Evolutionary conservation across 192 early-diverging fungal genomes (phyloP), one percentile per base, ranked within the genome.

Genomic region (Chytriomyces hyalinus): DNA sequence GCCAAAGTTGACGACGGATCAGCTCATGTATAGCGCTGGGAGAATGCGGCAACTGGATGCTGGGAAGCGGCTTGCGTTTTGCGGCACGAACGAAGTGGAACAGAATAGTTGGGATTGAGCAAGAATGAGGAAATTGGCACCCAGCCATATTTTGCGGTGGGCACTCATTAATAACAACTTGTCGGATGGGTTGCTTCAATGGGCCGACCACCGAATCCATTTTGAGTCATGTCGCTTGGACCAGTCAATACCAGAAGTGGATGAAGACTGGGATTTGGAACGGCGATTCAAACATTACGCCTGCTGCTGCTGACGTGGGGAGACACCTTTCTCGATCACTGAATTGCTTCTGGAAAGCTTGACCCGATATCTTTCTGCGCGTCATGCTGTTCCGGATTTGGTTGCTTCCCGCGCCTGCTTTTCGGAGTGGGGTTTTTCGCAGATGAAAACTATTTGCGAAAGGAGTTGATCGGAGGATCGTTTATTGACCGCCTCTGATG

Each of bases 1-100:
- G 10, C 57, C 57, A 20, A 8, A n/a, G 53, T 26, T 62, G 9
- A 61, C 3, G 24, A 72, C 65, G 24, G 70, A 61, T 61, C 65
- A 72, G 4, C 53, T 77, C 75, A 77, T 77, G 70, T 47, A 73
- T 3, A 73, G 70, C 11, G 76, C 70, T 17, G 76, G 50, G 26
- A 70, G 76, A 75, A 60, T 66, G 76, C 11, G 67, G 63, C 45
- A 51, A 44, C 70, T 77, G 7, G 67, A 51, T 65, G 17, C 17
- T 45, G 51, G 26, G 2, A 3, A 72, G 47, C 61, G 24, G 24
- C 26, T 72, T 7, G 17, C 8, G 26, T 13, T 72, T 62, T 49
- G 61, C 26, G 51, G 61, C 8, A 72, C 51, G 9, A 20, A 5
- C 10, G 66, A 67, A 67, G 66, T 67, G 7, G 10, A 9, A 11